Evolutionary conservation across 257 asterid species (phyloP).

Genomic region (Hygrophila difformis): DNA sequence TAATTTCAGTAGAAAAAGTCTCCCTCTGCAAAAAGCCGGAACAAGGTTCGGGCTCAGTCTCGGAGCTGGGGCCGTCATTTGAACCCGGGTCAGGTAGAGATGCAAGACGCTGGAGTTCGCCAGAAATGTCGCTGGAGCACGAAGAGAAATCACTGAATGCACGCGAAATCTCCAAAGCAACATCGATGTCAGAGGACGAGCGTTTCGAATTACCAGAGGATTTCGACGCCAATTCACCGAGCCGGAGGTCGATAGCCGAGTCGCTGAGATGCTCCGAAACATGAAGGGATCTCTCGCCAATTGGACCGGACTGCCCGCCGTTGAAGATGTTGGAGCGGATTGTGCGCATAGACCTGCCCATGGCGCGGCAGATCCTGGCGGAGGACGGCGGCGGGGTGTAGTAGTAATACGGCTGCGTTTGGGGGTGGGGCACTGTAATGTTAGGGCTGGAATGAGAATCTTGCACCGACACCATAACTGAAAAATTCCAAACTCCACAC

Average conservation of each 20-base stretch:
- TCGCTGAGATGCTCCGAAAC: constrained; percentile 54
- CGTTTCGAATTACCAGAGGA: constrained; percentile 23
- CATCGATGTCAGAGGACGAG: constrained; percentile 29
- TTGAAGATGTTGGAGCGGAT: constrained; percentile 53
- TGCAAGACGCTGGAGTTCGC: constrained; percentile 85
- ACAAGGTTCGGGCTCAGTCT: constrained; percentile 62
- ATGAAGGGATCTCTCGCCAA: constrained; percentile 18
- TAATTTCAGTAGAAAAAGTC: constrained; percentile 73
- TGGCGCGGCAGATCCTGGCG: constrained; percentile 39
- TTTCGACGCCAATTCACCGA: constrained; percentile 56
- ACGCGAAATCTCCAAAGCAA: constrained; percentile 46
- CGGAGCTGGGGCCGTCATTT: constrained; percentile 9
- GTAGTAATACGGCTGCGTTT: constrained; percentile 38
- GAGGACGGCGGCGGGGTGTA: constrained; percentile 61
- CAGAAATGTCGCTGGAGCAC: constrained; percentile 85
- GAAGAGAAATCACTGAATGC: constrained; percentile 79
- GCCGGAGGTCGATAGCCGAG: constrained; percentile 63
- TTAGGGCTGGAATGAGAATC: constrained; percentile 48
- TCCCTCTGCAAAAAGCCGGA: constrained; percentile 67
- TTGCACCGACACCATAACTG: constrained; percentile 43
- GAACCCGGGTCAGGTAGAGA: constrained; percentile 36
- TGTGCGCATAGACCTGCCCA: constrained; percentile 61
- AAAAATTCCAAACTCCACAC: neutral
- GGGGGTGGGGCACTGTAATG: constrained; percentile 25
- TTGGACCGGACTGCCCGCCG: constrained; percentile 24